Base-by-base conservation (phyloP, 805 yeast genomes). In the Candida ovalis region DNA sequence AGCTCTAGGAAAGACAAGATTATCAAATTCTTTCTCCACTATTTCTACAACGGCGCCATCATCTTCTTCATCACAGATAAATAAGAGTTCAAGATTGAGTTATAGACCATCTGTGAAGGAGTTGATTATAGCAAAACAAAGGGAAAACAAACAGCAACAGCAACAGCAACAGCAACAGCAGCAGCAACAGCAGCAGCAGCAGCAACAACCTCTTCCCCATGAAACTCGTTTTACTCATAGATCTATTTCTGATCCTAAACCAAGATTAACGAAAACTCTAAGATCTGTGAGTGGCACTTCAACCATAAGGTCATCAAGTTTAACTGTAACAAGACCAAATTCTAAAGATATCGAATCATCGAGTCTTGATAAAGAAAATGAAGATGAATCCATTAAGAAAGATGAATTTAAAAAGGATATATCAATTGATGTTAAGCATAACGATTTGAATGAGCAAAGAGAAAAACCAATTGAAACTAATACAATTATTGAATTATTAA, bases 1-100 rank as follows among this genome's bases (percentile, higher is more conserved):
- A 55, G 88, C 87, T 0, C 65, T 88, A 15, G 90, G 84, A 48
- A 73, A 80, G 57, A 69, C 81, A 0, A 77, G 72, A 43, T 88
- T 88, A 4, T 43, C 52, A 5, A 60, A 58, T 17, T 53, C 55
- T 17, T n/a, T n/a, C n/a, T n/a, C n/a, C n/a, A n/a, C n/a, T n/a
- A n/a, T n/a, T 30, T 15, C 15, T 12, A 15, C 15, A 30, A 13
- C 9, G 12, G 35, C 35, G 9, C 17, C 35, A 30, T 12, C 35
- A 10, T 12, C 35, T 12, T 30, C 35, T 15, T 30, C 35, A 15
- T 30, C 35, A 15, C 6, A 24, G 17, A 53, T 28, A 21, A 54
- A n/a, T 17, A 32, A 23, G 23, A 42, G 35, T 12, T 30, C 35
- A 6, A 51, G 46, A 38, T 40, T 44, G n/a, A 47, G 47, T 25